Evolutionary conservation across 2,329 filamentous ascomycete species (phyloP).

Genomic region (Penicillium crustosum): DNA sequence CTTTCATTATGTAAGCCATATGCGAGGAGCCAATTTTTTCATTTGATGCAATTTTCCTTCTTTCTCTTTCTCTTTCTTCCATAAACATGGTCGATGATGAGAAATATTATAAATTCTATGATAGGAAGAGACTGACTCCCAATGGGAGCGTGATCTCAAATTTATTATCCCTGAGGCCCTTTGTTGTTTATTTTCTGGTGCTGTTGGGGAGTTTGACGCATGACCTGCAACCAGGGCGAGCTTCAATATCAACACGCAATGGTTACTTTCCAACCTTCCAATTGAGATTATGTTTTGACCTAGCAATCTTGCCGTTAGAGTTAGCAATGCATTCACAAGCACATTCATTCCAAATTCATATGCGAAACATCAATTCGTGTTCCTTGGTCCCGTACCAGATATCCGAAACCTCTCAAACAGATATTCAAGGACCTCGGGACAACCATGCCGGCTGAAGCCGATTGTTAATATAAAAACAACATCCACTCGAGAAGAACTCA

Average conservation of each 20-base stretch:
- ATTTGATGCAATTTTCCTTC: slow-evolving; percentile 1
- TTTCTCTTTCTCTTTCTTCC: slow-evolving; percentile 22
- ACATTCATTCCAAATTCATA: neutral
- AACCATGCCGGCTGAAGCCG: neutral
- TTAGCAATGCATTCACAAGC: neutral
- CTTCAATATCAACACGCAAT: neutral
- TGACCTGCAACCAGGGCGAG: neutral
- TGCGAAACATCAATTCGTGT: no score
- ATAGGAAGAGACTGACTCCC: slow-evolving; percentile 52
- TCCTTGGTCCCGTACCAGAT: neutral
- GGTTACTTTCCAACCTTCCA: neutral
- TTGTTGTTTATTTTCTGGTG: slow-evolving; percentile 11
- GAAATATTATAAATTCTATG: slow-evolving; percentile 40
- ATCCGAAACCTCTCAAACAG: neutral
- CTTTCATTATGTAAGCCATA: slow-evolving; percentile 18
- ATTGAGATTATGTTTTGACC: neutral
- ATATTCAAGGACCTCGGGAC: neutral
- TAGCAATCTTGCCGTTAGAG: neutral
- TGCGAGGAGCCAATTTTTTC: slow-evolving; percentile 12
- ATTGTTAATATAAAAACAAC: neutral
- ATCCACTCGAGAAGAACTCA: neutral
- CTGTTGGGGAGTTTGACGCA: neutral
- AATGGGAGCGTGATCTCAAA: slow-evolving; percentile 42
- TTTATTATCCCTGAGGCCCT: slow-evolving; percentile 45
- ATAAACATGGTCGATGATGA: slow-evolving; percentile 45